A percentile compares a stretch with the other conserved stretches of the same genome.
Conservation (phyloP, 352 stramenopile species). For the Pythium aphanidermatum region DNA sequence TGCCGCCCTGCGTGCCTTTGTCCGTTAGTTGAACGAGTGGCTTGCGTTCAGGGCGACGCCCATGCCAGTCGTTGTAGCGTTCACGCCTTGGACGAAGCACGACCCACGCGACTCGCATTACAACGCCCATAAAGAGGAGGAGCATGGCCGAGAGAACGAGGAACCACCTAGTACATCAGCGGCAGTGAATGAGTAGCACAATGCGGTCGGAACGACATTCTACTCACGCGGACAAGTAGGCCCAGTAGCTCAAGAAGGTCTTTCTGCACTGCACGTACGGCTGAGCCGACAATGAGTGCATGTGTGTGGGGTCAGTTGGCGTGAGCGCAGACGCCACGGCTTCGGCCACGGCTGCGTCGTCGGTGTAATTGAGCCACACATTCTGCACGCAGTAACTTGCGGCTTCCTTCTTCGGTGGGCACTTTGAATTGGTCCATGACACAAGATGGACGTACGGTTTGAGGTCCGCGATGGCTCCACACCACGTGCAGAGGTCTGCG, state of each 20-base stretch:
- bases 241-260: conserved; percentile 22
- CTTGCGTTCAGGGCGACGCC: conserved; percentile 11
- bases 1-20: neutral
- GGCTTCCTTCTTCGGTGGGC: conserved; percentile 3
- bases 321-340: too few relatives aligned
- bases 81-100: conserved; percentile 13
- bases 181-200: neutral
- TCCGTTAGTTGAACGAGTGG: conserved; percentile 13
- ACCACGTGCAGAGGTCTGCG: conserved; percentile 20
- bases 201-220: neutral
- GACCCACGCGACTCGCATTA: conserved; percentile 17
- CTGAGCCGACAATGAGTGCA: neutral
- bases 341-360: neutral
- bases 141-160: conserved; percentile 7
- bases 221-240: conserved; percentile 21
- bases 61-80: conserved; percentile 14
- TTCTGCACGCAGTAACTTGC: conserved; percentile 11
- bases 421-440: conserved; percentile 20
- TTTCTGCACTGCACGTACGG: conserved; percentile 22
- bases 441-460: conserved; percentile 19
- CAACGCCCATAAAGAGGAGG: conserved; percentile 13
- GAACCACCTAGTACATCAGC: conserved; percentile 14
- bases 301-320: too few relatives aligned
- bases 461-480: conserved; percentile 14
- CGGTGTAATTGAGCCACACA: conserved; percentile 14